phyloP scores from a whole-genome alignment of 2,329 filamentous ascomycete species.

The Cladophialophora bantiana region DNA sequence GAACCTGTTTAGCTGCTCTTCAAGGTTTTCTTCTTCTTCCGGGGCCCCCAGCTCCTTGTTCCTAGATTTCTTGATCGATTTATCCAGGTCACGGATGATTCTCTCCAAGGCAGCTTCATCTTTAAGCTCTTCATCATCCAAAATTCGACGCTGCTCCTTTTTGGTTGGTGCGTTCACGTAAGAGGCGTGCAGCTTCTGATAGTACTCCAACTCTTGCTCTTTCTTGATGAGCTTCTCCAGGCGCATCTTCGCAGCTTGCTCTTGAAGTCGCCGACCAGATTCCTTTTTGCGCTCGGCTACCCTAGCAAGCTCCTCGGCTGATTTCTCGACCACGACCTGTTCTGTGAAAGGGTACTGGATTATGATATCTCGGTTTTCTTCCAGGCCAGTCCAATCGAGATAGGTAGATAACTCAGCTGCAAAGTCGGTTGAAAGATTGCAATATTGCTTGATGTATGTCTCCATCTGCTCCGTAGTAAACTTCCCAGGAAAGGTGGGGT shows the following conservation, averaged over 20 bases:
- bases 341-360: constrained; percentile 95
- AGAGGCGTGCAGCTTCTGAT: constrained; percentile 78
- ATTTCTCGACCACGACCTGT: constrained; percentile 88
- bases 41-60: constrained; percentile 94
- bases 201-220: constrained; percentile 94
- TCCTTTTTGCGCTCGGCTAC: constrained; percentile 96
- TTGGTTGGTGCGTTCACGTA: constrained; percentile 73
- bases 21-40: constrained; percentile 75
- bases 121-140: constrained; percentile 91
- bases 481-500: constrained; percentile 86
- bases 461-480: constrained; percentile 87
- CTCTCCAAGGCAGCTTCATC: constrained; percentile 87
- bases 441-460: constrained; percentile 84
- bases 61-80: constrained; percentile 83
- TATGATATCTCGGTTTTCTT: constrained; percentile 83
- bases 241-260: constrained; percentile 97
- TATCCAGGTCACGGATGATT: constrained; percentile 86
- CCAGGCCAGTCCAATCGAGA: constrained; percentile 86
- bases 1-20: constrained; percentile 74
- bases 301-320: constrained; percentile 86
- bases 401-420: constrained; percentile 76
- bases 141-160: constrained; percentile 83
- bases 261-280: constrained; percentile 86
- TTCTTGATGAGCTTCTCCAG: constrained; percentile 94
- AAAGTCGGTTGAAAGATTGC: constrained; percentile 86